A percentile compares a stretch with the other conserved stretches of the same genome.
These are phyloP conservation scores for Thinopyrum elongatum DNA, from an alignment of 176 grass and related monocot genomes.

Conservation along the genomic window DNA sequence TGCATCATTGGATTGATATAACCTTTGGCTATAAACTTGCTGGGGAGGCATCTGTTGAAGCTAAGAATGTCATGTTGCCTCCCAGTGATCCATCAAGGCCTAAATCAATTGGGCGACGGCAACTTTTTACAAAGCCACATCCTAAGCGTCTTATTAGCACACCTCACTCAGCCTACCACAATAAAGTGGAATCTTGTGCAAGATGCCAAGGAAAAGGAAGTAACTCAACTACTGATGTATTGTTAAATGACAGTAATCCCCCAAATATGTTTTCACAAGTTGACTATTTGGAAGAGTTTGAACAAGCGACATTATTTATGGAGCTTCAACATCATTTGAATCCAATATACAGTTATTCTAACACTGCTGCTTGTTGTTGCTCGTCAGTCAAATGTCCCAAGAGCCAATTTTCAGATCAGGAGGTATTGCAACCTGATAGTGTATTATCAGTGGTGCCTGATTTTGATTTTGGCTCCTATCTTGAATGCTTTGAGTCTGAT, in stretches of 20 bases:
- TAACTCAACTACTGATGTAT: constrained; percentile 4
- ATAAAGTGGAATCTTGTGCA: constrained; percentile 48
- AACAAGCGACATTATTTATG: constrained; percentile 68
- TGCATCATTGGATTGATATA: constrained; percentile 99
- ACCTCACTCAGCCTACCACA: constrained; percentile 47
- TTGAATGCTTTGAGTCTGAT: constrained; percentile 82
- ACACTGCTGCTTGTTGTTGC: constrained; percentile 28
- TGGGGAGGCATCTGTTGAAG: constrained; percentile 79
- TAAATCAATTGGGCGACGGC: constrained; percentile 72
- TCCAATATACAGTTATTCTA: constrained; percentile 60
- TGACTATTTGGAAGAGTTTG: constrained; percentile 63
- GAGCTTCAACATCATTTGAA: constrained; percentile 62
- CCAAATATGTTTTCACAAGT: constrained; percentile 39
- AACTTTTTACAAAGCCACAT: constrained; percentile 84
- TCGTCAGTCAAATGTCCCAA: constrained; percentile 35
- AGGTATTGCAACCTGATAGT: constrained; percentile 22
- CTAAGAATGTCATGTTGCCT: constrained; percentile 96
- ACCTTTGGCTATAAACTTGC: constrained; percentile 97
- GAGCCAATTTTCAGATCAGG: constrained; percentile 17
- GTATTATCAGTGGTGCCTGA: constrained; percentile 31
- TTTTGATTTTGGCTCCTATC: constrained; percentile 64
- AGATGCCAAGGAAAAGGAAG: constrained; percentile 45
- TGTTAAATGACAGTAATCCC: constrained; percentile 9
- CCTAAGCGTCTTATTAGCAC: constrained; percentile 57
- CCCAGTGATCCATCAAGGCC: constrained; percentile 69